phyloP scores from a whole-genome alignment of 1,284 basidiomycete species.

The Microbotryomycetes sp. region DNA sequence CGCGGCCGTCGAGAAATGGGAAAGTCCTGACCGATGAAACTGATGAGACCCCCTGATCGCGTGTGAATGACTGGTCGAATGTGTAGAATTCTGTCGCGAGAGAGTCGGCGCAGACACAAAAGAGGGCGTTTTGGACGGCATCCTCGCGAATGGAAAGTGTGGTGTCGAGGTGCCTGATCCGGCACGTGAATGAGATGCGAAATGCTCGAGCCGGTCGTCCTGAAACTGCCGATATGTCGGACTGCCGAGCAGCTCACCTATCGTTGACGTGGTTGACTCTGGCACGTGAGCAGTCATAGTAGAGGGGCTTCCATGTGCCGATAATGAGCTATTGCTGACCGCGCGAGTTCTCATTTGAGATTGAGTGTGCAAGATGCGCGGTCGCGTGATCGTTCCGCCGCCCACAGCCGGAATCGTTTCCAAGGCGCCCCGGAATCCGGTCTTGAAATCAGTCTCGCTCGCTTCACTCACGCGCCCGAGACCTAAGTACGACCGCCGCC shows the following conservation, averaged over 20 bases:
- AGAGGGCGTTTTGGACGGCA: neutral
- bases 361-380: conserved; percentile 65
- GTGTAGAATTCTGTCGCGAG: neutral
- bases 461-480: neutral
- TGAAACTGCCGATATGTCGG: neutral
- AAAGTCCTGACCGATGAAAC: neutral
- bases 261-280: neutral
- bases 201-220: neutral
- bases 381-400: conserved; percentile 64
- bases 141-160: conserved; percentile 19
- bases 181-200: neutral
- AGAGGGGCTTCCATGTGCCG: conserved; percentile 27
- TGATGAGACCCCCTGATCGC: neutral
- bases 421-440: no score
- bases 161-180: conserved; percentile 16
- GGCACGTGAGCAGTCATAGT: conserved; percentile 1
- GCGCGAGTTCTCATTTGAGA: conserved; percentile 51
- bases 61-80: neutral
- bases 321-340: conserved; percentile 38
- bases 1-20: neutral
- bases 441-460: conserved; percentile 31
- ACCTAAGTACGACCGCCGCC: neutral
- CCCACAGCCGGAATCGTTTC: conserved; percentile 69
- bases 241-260: neutral
- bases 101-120: neutral